Evolutionary conservation across 768 basidiomycete genomes (phyloP), one percentile per base, ranked within the genome.

Genomic region (Panellus pusillus): DNA sequence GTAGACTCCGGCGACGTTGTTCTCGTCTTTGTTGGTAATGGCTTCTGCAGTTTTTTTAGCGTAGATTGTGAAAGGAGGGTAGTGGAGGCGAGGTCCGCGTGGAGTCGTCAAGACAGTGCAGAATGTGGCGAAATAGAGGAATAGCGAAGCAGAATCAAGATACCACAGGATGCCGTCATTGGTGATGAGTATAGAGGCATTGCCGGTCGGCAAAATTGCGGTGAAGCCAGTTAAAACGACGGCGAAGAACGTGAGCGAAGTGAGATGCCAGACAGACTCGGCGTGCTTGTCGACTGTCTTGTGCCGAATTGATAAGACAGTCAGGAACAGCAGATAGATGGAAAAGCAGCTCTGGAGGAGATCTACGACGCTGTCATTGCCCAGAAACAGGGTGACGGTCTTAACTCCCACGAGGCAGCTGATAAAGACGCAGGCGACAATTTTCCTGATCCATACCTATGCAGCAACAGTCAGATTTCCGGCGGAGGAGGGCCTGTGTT

Each of bases 21-120:
- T 78, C 39, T 79, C 69, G 13, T 80, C 79, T 13, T 66, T 68
- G 53, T 84, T 88, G 3, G 86, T 87, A 35, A 79, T 77, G 3
- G 74, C 67, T 51, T 75, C 71, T 24, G 88, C 72, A 0, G 74
- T 81, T 68, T 91, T 91, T 49, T 84, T 78, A 0, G 87, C 82
- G 65, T 93, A 94, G 36, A 95, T 85, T 12, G 70, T 69, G 50
- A 84, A 78, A 19, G 84, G 73, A 1, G 89, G 86, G 62, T 82
- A 90, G 63, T 91, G 81, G 7, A 94, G 72, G 4, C 74, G 70
- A 0, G 94, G 94, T 0, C 92, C 93, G 31, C 79, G 74, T 2
- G 87, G 87, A 2, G 83, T 86, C n/a, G 84, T 74, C 19, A 74
- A 64, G 6, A 67, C 66, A 9, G 73, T 47, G 37, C 71, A 47